Evolutionary conservation across 2,329 filamentous ascomycete genomes (phyloP).

Genomic region (Pseudocercospora ulei): DNA sequence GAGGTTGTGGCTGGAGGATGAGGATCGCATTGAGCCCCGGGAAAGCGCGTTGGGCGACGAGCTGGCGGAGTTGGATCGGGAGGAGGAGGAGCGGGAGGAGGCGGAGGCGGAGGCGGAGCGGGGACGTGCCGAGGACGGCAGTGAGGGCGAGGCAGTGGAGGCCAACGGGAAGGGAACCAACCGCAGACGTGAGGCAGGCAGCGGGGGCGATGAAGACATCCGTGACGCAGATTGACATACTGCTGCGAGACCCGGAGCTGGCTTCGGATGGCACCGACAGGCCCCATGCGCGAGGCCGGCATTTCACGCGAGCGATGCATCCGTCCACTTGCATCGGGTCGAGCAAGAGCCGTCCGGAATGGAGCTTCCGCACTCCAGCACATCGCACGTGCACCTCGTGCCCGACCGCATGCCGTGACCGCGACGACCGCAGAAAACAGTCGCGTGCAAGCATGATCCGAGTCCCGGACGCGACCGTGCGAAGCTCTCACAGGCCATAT

Average conservation of each 20-base stretch:
- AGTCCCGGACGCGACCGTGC: too few relatives aligned
- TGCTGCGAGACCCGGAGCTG: too few relatives aligned
- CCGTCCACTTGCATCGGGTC: too few relatives aligned
- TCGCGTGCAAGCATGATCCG: too few relatives aligned
- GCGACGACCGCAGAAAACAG: too few relatives aligned
- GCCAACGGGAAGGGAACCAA: slow-evolving; percentile 20
- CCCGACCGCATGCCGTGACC: too few relatives aligned
- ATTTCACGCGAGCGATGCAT: too few relatives aligned
- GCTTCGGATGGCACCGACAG: background rate
- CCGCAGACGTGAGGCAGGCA: slow-evolving; percentile 1
- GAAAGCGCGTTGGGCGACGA: slow-evolving; percentile 70
- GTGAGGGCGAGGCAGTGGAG: slow-evolving; percentile 24
- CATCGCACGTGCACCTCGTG: too few relatives aligned
- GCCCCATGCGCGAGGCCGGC: background rate
- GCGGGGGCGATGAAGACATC: slow-evolving; percentile 20
- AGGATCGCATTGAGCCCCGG: slow-evolving; percentile 76
- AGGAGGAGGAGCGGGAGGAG: slow-evolving; percentile 45
- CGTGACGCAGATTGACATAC: slow-evolving; percentile 27
- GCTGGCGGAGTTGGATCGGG: slow-evolving; percentile 60
- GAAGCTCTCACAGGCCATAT: too few relatives aligned
- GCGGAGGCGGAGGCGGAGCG: slow-evolving; percentile 10
- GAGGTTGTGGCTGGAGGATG: slow-evolving; percentile 72
- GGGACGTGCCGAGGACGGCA: slow-evolving; percentile 35
- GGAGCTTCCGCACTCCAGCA: too few relatives aligned
- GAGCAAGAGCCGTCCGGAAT: too few relatives aligned